Base-by-base conservation (phyloP, 1,284 basidiomycete genomes). In the Cutaneotrichosporon arboriforme region DNA sequence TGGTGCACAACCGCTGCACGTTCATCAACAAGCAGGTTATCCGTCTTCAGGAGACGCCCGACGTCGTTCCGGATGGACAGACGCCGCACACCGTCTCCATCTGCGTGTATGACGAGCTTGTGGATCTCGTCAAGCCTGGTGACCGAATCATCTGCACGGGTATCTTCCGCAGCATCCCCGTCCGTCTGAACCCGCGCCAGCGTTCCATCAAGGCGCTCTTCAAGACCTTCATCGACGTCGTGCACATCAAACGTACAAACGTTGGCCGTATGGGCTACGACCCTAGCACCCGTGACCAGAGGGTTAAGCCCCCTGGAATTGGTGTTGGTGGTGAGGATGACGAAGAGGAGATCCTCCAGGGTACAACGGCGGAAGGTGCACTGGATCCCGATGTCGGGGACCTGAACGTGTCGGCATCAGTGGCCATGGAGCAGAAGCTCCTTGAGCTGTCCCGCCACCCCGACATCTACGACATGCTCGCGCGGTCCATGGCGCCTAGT, bases 51-150 rank as follows among this genome's bases (percentile, higher is more conserved):
- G 94, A 98, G 73, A 98, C 94, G 1, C 94, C 94, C 62, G 96
- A 98, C 66, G 90, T 87, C 8, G 93, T 98, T 0, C 94, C 94
- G 1, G 94, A 97, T 73, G 96, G 94, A 17, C 94, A 97, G 74
- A 98, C 94, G 1, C 94, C 94, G 0, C 93, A 97, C 68, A 97
- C 92, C 0, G 91, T 98, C 49, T 93, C 89, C 2, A 76, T 98
- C 54, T 94, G 92, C 69, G 88, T 90, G 17, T 97, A 98, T 70
- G 93, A 98, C 68, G 96, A 98, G 71, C 82, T 99, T 2, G 94
- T 97, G 37, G 94, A 98, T 68, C 81, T 93, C 15, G 77, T 87
- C 53, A 98, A 97, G 75, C 94, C 94, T 0, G 94, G 94, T 68
- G 94, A 98, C 74, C 82, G 94, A 10, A 80, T 98, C 43, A 78